Evolutionary conservation across 768 basidiomycete genomes (phyloP), one percentile per base, ranked within the genome.

Genomic region (Mycena leptocephala): DNA sequence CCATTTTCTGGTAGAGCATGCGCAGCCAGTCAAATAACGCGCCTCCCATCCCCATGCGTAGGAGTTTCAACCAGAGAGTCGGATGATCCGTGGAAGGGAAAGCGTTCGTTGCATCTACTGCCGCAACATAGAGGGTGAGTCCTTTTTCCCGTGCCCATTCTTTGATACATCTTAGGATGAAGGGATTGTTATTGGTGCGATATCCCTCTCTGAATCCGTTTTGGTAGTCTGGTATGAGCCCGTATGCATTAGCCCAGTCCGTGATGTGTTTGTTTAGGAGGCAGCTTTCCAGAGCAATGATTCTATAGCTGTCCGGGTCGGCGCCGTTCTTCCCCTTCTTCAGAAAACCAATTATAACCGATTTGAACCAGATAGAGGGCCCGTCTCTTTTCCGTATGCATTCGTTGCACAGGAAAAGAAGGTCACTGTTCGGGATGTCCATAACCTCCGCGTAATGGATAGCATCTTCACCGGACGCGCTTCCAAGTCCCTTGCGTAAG

Each of bases 201-300:
- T 43, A 43, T 13, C 41, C 77, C n/a, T 58, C 43, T 1, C 83
- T 62, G 56, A 84, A 85, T 0, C 85, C 82, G 73, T 83, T 85
- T 68, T 85, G 85, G 1, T 80, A 82, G 8, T 48, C 67, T 0
- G 84, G 84, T 9, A 86, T 33, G 1, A 80, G 35, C 14, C 62
- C 53, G 0, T 58, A 13, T 1, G 32, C 61, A 20, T 80, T 80
- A 1, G 75, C 69, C 79, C 77, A 82, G 10, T 46, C 65, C 22
- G 65, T 75, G 2, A 82, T 69, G n/a, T 77, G 56, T 46, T 58
- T 58, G 28, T 82, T 82, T 0, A 82, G 67, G 2, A 80, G 43
- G 69, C 78, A 78, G 66, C 77, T 78, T 39, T 81, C 80, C 2
- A 81, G 79, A 1, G 74, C 80, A 37, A 81, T 76, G 18, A 76